Evolutionary conservation across 1,139 yeast species (phyloP).

Genomic region (Protomyces inundatus): DNA sequence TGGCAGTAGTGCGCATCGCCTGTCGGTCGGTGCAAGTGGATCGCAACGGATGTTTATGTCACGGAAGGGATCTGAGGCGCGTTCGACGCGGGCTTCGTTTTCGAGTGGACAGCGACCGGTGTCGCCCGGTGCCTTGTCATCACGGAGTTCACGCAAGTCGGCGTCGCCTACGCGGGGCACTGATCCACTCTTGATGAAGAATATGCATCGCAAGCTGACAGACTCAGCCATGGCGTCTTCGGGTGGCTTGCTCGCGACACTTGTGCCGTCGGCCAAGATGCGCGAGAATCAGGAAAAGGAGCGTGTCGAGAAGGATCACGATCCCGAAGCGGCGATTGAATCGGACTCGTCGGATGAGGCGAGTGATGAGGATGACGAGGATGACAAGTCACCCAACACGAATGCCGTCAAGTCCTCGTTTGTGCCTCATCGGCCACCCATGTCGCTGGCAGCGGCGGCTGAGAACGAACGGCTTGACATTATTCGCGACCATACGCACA

Average conservation of each 20-base stretch:
- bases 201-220: constrained; percentile 32
- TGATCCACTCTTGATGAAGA: constrained; percentile 4
- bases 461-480: constrained; percentile 22
- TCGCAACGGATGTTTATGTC: constrained; percentile 6
- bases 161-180: constrained; percentile 5
- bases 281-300: constrained; percentile 20
- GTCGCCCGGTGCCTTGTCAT: background rate
- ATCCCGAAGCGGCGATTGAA: constrained; percentile 30
- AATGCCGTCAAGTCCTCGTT: background rate
- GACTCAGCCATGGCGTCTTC: constrained; percentile 33
- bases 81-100: constrained; percentile 1
- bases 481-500: constrained; percentile 10
- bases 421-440: constrained; percentile 3
- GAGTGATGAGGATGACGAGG: constrained; percentile 31
- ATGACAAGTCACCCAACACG: constrained; percentile 36
- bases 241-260: constrained; percentile 34
- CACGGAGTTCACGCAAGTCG: background rate
- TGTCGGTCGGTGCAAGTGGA: background rate
- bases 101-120: background rate
- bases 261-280: constrained; percentile 29
- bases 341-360: constrained; percentile 30
- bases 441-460: constrained; percentile 23
- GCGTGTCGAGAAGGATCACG: constrained; percentile 30
- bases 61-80: background rate
- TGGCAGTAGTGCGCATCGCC: background rate